These are phyloP conservation scores for Phoma sp. DNA, from an alignment of 2,329 filamentous ascomycete genomes.

Conservation along the genomic window DNA sequence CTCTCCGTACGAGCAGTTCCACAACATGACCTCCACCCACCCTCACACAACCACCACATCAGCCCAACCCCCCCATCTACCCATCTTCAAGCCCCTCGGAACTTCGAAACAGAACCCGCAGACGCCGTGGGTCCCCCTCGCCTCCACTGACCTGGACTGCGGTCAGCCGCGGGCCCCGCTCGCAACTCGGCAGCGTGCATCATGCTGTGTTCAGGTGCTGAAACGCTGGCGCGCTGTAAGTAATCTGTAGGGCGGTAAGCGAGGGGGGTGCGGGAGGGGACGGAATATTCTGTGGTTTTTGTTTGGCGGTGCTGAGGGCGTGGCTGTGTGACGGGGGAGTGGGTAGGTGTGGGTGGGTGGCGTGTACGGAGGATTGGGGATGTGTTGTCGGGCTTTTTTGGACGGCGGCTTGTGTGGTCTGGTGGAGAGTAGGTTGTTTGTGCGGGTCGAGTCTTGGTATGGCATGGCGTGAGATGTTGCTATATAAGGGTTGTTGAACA, in stretches of 20 bases:
- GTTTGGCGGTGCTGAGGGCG: not conserved
- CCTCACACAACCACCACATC: constrained; percentile 4
- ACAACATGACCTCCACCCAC: constrained; percentile 3
- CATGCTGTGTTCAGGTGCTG: constrained; percentile 9
- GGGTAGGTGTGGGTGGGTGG: not conserved
- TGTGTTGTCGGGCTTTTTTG: not conserved
- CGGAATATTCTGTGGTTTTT: not conserved
- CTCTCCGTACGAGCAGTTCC: constrained; percentile 3
- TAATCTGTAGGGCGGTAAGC: constrained; percentile 10
- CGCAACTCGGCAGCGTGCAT: constrained; percentile 4
- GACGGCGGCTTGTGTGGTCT: constrained; percentile 3
- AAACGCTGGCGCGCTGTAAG: constrained; percentile 5
- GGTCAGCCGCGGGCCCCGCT: constrained; percentile 17
- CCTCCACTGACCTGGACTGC: constrained; percentile 22
- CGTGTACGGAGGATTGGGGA: not conserved
- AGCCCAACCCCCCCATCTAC: not conserved
- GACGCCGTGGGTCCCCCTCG: constrained; percentile 4
- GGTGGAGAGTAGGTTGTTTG: not conserved
- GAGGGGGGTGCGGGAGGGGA: not conserved
- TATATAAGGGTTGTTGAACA: not conserved
- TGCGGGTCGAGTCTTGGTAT: not conserved
- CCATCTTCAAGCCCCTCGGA: constrained; percentile 8
- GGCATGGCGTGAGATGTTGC: not conserved
- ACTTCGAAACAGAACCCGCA: constrained; percentile 3
- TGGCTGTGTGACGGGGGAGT: not conserved